Conservation (phyloP, 2,329 filamentous ascomycete genomes). For the Stachybotrys elegans region DNA sequence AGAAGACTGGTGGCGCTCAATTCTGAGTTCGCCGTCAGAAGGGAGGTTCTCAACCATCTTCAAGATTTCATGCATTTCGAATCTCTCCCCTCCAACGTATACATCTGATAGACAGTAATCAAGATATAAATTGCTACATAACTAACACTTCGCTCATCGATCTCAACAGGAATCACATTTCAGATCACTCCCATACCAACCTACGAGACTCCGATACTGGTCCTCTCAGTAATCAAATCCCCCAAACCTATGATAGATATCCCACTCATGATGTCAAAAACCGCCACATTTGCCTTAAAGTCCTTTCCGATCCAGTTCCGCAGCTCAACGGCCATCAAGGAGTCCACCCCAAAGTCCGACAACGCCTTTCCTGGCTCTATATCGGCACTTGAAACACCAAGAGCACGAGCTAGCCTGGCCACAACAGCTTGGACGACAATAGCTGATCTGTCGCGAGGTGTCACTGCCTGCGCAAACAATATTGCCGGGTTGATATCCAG, state of each 20-base stretch:
- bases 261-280: slow-evolving; percentile 30
- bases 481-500: background rate
- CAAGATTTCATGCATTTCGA: no score
- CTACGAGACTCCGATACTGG: no score
- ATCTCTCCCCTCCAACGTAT: no score
- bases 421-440: slow-evolving; percentile 15
- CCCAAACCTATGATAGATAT: background rate
- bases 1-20: background rate
- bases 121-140: no score
- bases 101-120: no score
- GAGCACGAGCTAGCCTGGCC: slow-evolving; percentile 23
- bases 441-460: background rate
- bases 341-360: slow-evolving; percentile 18
- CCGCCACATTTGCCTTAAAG: slow-evolving; percentile 25
- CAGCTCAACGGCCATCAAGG: slow-evolving; percentile 38
- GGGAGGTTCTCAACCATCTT: no score
- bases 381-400: slow-evolving; percentile 21
- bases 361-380: slow-evolving; percentile 15
- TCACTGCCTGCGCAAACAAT: background rate
- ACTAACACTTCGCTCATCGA: no score
- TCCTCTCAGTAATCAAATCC: background rate
- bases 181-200: no score
- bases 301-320: slow-evolving; percentile 33
- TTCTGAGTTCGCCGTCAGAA: background rate
- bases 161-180: no score